A percentile compares a stretch with the other conserved stretches of the same genome.
These are phyloP conservation scores for Aphanomyces invadans DNA, from an alignment of 352 stramenopile species.

Conservation along the genomic window DNA sequence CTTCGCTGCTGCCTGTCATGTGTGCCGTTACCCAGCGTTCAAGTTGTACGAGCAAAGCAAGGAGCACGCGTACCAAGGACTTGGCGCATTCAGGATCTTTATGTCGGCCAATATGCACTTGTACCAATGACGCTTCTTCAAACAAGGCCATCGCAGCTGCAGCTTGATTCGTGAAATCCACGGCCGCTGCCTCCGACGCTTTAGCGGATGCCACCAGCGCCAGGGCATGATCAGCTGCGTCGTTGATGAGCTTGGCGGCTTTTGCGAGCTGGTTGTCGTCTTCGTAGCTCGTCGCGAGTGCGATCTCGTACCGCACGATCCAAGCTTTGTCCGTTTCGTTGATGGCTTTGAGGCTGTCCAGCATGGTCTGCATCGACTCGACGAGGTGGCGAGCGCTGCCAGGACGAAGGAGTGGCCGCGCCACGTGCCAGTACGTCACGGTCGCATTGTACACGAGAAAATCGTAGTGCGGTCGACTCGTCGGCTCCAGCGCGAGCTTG, in stretches of 20 bases:
- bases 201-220: constrained; percentile 35
- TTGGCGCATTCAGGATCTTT: constrained; percentile 65
- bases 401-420: constrained; percentile 73
- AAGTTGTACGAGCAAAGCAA: constrained; percentile 28
- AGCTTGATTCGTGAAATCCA: background rate
- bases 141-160: constrained; percentile 32
- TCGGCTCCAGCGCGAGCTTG: constrained; percentile 51
- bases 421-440: constrained; percentile 79
- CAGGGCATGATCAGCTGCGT: constrained; percentile 58
- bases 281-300: constrained; percentile 58
- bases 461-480: constrained; percentile 65
- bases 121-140: constrained; percentile 55
- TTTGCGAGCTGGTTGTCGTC: constrained; percentile 51
- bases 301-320: constrained; percentile 51
- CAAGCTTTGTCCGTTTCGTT: constrained; percentile 68
- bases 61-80: constrained; percentile 60
- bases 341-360: constrained; percentile 60
- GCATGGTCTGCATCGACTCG: constrained; percentile 49
- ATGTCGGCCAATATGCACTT: constrained; percentile 62
- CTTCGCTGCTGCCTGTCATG: constrained; percentile 2
- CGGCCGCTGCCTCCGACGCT: constrained; percentile 28
- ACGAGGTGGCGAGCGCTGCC: constrained; percentile 63
- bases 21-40: too few species aligned
- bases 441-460: constrained; percentile 90
- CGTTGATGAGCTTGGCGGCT: constrained; percentile 54